Evolutionary conservation across 805 yeast genomes (phyloP).

Genomic region (Candida saitoana): DNA sequence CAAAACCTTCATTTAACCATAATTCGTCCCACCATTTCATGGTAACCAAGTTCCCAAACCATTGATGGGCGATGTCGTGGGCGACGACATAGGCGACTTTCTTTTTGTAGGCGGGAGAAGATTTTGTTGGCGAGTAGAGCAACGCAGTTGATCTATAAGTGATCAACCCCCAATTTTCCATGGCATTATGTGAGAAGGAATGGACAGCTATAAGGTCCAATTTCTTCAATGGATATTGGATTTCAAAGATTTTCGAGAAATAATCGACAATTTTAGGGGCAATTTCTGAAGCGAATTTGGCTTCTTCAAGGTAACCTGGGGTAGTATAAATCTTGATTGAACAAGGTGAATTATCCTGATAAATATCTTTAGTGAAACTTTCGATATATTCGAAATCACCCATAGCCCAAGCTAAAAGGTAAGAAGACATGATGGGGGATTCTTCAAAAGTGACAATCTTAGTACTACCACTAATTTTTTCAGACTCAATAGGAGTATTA

Average conservation of each 20-base stretch:
- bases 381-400: constrained; percentile 56
- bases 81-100: constrained; percentile 79
- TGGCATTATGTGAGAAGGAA: constrained; percentile 77
- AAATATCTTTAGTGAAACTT: constrained; percentile 35
- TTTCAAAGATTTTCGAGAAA: constrained; percentile 45
- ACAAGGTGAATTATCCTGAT: constrained; percentile 35
- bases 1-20: constrained; percentile 89
- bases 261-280: constrained; percentile 50
- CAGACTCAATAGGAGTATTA: constrained; percentile 41
- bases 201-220: constrained; percentile 77
- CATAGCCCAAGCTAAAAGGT: constrained; percentile 55
- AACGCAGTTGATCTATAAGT: constrained; percentile 57
- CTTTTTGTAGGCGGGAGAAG: constrained; percentile 52
- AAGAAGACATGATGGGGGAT: constrained; percentile 56
- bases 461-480: constrained; percentile 7
- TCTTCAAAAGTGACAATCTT: constrained; percentile 36
- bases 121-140: constrained; percentile 42
- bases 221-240: constrained; percentile 72
- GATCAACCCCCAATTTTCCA: constrained; percentile 89
- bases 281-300: constrained; percentile 44
- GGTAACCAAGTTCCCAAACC: constrained; percentile 87
- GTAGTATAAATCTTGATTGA: constrained; percentile 53
- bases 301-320: constrained; percentile 45
- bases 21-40: constrained; percentile 94
- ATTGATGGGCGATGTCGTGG: constrained; percentile 86